Conservation (phyloP, 1,284 basidiomycete species). For the Tremellales sp. region DNA sequence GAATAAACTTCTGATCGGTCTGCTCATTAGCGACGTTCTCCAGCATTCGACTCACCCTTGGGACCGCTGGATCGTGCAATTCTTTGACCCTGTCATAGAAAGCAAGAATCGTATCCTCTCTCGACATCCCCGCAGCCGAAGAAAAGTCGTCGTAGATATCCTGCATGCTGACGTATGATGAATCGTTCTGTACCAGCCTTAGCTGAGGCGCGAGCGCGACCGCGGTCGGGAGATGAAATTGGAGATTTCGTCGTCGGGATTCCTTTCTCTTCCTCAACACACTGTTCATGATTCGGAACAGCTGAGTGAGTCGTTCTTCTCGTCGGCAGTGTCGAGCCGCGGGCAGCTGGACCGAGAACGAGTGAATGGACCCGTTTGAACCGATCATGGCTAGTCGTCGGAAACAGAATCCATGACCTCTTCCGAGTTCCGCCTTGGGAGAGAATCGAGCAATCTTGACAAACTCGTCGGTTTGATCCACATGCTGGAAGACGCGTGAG, state of each 20-base stretch:
- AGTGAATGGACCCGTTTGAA: conserved; percentile 82
- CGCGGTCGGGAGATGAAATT: conserved; percentile 85
- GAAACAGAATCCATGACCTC: conserved; percentile 79
- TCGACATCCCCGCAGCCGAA: conserved; percentile 66
- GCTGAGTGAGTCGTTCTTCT: conserved; percentile 88
- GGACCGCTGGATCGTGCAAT: conserved; percentile 51
- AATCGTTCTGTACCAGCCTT: conserved; percentile 85
- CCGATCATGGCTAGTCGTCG: conserved; percentile 88
- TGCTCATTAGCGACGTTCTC: conserved; percentile 1
- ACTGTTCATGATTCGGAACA: conserved; percentile 89
- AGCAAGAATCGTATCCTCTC: conserved; percentile 83
- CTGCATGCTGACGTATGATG: conserved; percentile 83
- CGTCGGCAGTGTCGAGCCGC: conserved; percentile 81
- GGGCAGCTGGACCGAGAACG: conserved; percentile 89
- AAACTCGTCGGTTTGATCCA: conserved; percentile 90
- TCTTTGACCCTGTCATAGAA: conserved; percentile 77
- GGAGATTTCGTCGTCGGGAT: conserved; percentile 83
- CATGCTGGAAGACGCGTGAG: conserved; percentile 59
- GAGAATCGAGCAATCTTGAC: conserved; percentile 88
- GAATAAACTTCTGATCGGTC: conserved; percentile 31
- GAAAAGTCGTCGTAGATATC: conserved; percentile 94
- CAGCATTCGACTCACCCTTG: conserved; percentile 18
- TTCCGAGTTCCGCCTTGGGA: conserved; percentile 84
- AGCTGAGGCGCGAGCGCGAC: conserved; percentile 80
- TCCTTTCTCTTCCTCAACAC: conserved; percentile 85